Evolutionary conservation across 305 asterid species (phyloP).

Genomic region (Fraxinus xanthoxyloides): DNA sequence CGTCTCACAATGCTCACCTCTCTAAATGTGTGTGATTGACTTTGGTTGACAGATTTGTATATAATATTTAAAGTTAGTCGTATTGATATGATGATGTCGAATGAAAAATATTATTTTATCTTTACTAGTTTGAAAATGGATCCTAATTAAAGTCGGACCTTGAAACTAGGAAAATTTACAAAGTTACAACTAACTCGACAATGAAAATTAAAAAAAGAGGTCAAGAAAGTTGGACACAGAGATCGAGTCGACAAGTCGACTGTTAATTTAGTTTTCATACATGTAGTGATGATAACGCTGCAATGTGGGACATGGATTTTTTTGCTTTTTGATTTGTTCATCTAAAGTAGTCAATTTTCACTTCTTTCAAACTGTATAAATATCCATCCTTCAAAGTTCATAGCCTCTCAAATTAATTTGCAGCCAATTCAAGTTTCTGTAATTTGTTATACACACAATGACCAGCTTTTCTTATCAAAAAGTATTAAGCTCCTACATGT

Average conservation of each 20-base stretch:
- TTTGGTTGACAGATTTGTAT: not conserved
- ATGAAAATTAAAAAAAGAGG: not conserved
- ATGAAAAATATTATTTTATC: no score
- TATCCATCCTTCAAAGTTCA: not conserved
- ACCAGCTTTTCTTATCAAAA: not conserved
- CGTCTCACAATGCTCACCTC: not conserved
- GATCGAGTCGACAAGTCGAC: not conserved
- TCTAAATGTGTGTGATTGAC: not conserved
- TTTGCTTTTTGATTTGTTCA: not conserved
- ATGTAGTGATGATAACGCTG: not conserved
- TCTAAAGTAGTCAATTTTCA: not conserved
- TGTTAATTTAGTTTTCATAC: not conserved
- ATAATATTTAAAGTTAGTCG: not conserved
- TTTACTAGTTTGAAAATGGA: no score
- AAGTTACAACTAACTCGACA: not conserved
- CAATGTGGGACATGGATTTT: not conserved
- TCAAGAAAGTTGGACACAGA: no score
- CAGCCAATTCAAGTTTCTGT: not conserved
- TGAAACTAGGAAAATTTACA: not conserved
- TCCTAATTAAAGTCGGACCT: not conserved
- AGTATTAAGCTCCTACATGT: not conserved
- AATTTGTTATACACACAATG: not conserved
- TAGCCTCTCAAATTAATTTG: not conserved
- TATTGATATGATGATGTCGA: no score
- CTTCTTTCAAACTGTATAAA: not conserved